Base-by-base conservation (phyloP, 768 basidiomycete species). In the Podaxis sp. region DNA sequence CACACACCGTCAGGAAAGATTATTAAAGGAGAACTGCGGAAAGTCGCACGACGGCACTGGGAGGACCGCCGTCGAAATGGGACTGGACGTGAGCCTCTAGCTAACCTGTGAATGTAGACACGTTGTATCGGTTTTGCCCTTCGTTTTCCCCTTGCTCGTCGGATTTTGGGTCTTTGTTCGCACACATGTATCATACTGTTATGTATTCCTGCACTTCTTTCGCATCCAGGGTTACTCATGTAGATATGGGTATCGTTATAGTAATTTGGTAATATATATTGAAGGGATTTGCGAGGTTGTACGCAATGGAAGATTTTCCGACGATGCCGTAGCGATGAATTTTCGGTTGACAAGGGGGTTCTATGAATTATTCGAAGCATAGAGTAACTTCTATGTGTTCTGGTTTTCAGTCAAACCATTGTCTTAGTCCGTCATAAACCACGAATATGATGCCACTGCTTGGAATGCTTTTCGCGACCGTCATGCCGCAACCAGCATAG, bases 401-500 rank as follows among this genome's bases (percentile, higher is more conserved):
- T 46, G 24, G 15, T 46, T 52, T 36, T 59, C 19, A 40, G n/a
- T 33, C 77, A 68, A 81, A 78, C 64, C 73, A 66, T 64, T 76
- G 77, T 64, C 75, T 74, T 26, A 95, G 77, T 28, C 85, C 87
- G 71, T 96, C 90, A 69, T 95, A 96, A 68, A 96, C 89, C 69
- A 92, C 77, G 70, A 97, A 96, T 64, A 96, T 95, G 60, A 96
- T 82, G 0, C 91, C 95, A 67, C 90, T 92, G 71, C 92, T 93
- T 6, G 93, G 94, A 56, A 92, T 87, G 15, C 88, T 85, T 68
- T 92, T 80, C 30, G 87, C 87, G 33, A 94, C 87, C 0, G 94
- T 96, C 68, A 97, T 84, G 0, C 95, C 95, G 74, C 90, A 93
- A 1, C 95, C 95, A 2, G 90, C 89, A 75, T 96, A 96, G 60